phyloP scores from a whole-genome alignment of 257 asterid genomes.

The Echium plantagineum region DNA sequence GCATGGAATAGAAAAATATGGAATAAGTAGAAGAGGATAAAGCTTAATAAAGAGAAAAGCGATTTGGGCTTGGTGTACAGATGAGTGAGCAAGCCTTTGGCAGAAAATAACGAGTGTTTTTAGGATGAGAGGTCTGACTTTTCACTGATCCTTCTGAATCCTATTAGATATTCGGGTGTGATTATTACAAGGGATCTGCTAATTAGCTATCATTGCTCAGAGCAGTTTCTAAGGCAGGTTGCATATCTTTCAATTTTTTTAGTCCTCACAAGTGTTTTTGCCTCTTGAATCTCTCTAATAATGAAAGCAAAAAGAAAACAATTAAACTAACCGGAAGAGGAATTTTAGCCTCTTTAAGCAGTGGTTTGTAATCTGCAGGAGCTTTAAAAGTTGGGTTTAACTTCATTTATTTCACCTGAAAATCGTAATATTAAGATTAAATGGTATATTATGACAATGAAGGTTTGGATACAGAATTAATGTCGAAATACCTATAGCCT shows the following conservation, averaged over 20 bases:
- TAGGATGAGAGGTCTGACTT: neutral
- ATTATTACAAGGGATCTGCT: no score
- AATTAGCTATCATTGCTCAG: no score
- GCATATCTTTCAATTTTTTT: no score
- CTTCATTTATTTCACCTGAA: constrained; percentile 71
- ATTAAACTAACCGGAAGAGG: constrained; percentile 69
- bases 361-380: constrained; percentile 76
- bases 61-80: neutral
- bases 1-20: neutral
- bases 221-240: no score
- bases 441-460: constrained; percentile 1
- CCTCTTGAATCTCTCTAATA: neutral
- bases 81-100: neutral
- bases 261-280: neutral
- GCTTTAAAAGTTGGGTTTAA: constrained; percentile 70
- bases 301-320: constrained; percentile 7
- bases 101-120: neutral
- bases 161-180: no score
- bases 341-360: constrained; percentile 66
- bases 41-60: neutral
- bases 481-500: constrained; percentile 57
- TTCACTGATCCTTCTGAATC: no score
- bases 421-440: constrained; percentile 9
- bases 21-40: neutral
- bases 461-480: neutral